These are phyloP conservation scores for Arthrobotrys sinensis DNA, from an alignment of 2,329 filamentous ascomycete genomes.

Conservation along the genomic window DNA sequence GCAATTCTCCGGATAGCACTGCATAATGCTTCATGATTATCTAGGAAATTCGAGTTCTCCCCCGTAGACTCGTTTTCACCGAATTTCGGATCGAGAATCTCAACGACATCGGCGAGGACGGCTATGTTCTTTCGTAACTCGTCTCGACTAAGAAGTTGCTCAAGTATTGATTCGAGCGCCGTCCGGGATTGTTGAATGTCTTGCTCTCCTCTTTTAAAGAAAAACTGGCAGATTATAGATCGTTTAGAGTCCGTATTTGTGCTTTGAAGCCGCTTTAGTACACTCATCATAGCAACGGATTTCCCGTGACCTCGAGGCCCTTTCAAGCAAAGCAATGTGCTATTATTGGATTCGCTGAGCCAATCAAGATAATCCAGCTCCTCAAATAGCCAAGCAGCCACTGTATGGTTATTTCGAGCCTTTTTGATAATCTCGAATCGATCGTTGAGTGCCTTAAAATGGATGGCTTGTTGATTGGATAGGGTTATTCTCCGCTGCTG, in stretches of 20 bases:
- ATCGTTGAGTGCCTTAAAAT: slow-evolving; percentile 32
- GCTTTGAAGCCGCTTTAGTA: slow-evolving; percentile 1
- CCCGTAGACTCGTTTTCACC: not conserved
- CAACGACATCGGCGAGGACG: not conserved
- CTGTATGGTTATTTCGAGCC: slow-evolving; percentile 8
- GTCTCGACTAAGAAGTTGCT: not conserved
- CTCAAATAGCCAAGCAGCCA: slow-evolving; percentile 36
- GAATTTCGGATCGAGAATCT: not conserved
- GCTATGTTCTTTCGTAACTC: not conserved
- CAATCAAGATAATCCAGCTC: slow-evolving; percentile 31
- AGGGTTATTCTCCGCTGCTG: not conserved
- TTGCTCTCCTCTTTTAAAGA: slow-evolving; percentile 8
- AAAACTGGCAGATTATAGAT: not conserved
- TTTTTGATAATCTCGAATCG: slow-evolving; percentile 26
- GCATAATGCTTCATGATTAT: not conserved
- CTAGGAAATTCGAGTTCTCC: not conserved
- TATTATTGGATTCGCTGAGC: slow-evolving; percentile 1
- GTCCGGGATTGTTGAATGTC: slow-evolving; percentile 1
- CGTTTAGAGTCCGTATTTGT: not conserved
- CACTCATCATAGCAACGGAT: slow-evolving; percentile 43
- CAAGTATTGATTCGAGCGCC: not conserved
- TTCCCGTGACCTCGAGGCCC: slow-evolving; percentile 44
- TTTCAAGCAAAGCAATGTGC: slow-evolving; percentile 12
- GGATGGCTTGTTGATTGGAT: not conserved
- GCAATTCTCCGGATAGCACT: slow-evolving; percentile 24